phyloP scores from a whole-genome alignment of 768 basidiomycete genomes.

The Agaricus subrufescens region DNA sequence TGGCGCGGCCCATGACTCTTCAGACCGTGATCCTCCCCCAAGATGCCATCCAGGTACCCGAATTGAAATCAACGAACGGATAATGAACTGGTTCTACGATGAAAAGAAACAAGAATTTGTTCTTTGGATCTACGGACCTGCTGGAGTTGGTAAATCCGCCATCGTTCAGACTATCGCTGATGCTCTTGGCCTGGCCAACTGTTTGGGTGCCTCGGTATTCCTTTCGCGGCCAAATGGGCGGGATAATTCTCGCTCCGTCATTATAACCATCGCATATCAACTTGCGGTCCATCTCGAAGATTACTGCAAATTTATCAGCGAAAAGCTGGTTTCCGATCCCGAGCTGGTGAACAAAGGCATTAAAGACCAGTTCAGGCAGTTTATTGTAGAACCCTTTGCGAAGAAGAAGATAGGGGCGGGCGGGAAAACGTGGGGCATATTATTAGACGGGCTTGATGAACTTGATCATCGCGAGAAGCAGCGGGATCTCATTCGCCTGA shows the following conservation, averaged over 20 bases:
- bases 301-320: no score
- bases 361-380: no score
- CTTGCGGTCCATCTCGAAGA: neutral
- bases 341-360: no score
- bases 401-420: no score
- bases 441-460: no score
- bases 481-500: no score
- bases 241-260: neutral
- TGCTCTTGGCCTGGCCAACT: neutral
- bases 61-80: neutral
- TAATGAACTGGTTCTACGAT: neutral
- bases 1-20: neutral
- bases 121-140: constrained; percentile 1
- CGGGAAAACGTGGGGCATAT: no score
- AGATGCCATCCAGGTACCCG: neutral
- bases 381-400: no score
- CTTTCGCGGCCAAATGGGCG: neutral
- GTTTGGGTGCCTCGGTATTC: neutral
- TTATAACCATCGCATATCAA: constrained; percentile 1
- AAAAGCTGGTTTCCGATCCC: no score
- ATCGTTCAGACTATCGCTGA: neutral
- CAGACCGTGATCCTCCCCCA: neutral
- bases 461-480: no score
- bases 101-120: neutral
- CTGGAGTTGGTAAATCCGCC: neutral